These are phyloP conservation scores for Lineolata rhizophorae DNA, from an alignment of 495 filamentous ascomycete species.

Conservation along the genomic window DNA sequence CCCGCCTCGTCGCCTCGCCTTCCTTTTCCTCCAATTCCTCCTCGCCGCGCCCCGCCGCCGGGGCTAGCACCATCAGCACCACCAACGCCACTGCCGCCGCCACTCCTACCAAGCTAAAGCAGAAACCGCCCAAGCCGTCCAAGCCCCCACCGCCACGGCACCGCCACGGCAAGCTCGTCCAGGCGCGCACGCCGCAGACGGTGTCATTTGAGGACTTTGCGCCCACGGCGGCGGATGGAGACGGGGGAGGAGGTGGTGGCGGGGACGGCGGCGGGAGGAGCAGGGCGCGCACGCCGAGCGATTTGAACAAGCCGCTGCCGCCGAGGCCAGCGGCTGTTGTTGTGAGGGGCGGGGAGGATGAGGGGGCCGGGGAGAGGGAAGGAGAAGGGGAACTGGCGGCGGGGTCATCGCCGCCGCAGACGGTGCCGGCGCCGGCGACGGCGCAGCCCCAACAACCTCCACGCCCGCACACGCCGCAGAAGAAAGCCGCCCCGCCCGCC, in stretches of 20 bases:
- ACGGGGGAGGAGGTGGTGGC: too few relatives aligned
- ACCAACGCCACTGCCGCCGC: too few relatives aligned
- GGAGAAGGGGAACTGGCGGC: too few relatives aligned
- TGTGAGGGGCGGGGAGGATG: too few relatives aligned
- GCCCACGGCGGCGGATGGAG: neutral
- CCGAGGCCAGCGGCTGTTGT: neutral
- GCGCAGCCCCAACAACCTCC: neutral
- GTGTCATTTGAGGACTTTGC: neutral
- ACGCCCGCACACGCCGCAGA: neutral
- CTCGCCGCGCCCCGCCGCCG: too few relatives aligned
- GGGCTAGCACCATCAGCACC: too few relatives aligned
- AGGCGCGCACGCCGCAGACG: neutral
- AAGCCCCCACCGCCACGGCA: too few relatives aligned
- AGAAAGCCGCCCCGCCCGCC: neutral
- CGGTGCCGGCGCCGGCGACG: neutral
- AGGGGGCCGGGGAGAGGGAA: too few relatives aligned
- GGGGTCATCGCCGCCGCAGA: neutral
- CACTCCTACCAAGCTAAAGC: neutral
- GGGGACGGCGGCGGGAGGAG: too few relatives aligned
- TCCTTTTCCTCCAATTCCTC: too few relatives aligned
- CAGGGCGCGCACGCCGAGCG: neutral
- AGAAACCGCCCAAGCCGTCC: neutral
- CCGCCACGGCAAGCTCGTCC: slow-evolving; percentile 1
- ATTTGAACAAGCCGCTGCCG: slow-evolving; percentile 1
- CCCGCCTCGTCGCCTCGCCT: too few relatives aligned